Evolutionary conservation across 768 basidiomycete genomes (phyloP).

Genomic region (Nidula microcarpa): DNA sequence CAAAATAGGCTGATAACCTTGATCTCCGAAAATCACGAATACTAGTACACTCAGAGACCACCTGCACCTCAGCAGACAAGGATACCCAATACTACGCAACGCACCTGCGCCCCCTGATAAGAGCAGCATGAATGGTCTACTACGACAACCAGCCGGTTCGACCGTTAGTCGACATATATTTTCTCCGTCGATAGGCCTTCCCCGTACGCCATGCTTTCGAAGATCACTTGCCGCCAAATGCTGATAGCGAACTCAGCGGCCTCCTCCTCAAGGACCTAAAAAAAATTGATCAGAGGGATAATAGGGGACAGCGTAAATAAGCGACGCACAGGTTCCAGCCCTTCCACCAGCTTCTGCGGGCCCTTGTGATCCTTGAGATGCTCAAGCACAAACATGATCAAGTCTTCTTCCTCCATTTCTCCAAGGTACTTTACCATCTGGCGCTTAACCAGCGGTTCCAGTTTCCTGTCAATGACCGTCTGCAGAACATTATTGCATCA

Average conservation of each 20-base stretch:
- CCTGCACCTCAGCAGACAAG: conserved; percentile 40
- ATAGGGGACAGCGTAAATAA: not conserved
- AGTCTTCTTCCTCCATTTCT: conserved; percentile 89
- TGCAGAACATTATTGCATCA: conserved; percentile 20
- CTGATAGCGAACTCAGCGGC: conserved; percentile 72
- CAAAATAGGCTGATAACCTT: conserved; percentile 11
- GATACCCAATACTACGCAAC: conserved; percentile 44
- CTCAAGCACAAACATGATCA: conserved; percentile 91
- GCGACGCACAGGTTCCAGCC: conserved; percentile 79
- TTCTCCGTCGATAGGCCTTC: conserved; percentile 86
- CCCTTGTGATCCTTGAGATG: conserved; percentile 89
- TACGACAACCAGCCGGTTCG: not conserved
- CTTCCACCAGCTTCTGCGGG: conserved; percentile 83
- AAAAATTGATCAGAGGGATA: conserved; percentile 1
- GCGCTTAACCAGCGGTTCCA: conserved; percentile 79
- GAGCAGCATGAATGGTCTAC: conserved; percentile 18
- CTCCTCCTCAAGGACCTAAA: conserved; percentile 90
- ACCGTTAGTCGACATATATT: conserved; percentile 68
- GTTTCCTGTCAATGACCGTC: conserved; percentile 80
- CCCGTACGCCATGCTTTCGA: conserved; percentile 91
- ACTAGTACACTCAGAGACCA: conserved; percentile 28
- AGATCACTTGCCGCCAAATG: conserved; percentile 91
- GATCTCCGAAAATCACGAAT: conserved; percentile 17
- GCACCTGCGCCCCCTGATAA: conserved; percentile 48
- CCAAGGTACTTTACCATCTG: conserved; percentile 87